Conservation (phyloP, 768 basidiomycete species). For the Botryobasidium botryosum region DNA sequence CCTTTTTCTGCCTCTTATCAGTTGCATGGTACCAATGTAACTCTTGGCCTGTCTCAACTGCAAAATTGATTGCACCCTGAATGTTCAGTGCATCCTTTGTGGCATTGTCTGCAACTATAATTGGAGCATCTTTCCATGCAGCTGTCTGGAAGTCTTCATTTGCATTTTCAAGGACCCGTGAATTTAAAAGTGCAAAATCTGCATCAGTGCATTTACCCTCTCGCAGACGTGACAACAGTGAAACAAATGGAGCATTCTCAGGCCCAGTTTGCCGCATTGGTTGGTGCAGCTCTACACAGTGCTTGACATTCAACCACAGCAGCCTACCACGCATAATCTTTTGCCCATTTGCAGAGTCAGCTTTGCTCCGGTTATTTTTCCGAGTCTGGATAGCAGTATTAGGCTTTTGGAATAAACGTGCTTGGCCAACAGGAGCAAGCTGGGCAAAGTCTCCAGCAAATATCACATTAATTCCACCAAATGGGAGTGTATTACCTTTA, state of each 20-base stretch:
- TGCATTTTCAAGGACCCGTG: neutral
- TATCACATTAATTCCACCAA: conserved; percentile 9
- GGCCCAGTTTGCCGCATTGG: neutral
- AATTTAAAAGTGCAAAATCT: neutral
- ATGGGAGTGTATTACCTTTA: conserved; percentile 1
- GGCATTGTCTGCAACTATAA: conserved; percentile 1
- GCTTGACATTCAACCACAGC: neutral
- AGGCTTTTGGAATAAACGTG: neutral
- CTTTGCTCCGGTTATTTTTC: neutral
- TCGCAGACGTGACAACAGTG: neutral
- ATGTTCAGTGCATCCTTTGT: conserved; percentile 7
- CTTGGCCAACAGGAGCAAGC: conserved; percentile 2
- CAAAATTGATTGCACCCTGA: neutral
- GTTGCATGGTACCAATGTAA: conserved; percentile 5
- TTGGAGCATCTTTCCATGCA: neutral
- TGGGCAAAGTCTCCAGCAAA: conserved; percentile 8
- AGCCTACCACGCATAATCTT: neutral
- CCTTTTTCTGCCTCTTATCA: neutral
- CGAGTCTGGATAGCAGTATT: neutral
- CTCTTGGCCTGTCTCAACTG: neutral
- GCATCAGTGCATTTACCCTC: conserved; percentile 1
- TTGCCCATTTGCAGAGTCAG: neutral
- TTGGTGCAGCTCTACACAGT: neutral
- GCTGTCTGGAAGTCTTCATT: neutral
- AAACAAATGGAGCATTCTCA: neutral